Base-by-base conservation (phyloP, 768 basidiomycete genomes). In the Suillus occidentalis region DNA sequence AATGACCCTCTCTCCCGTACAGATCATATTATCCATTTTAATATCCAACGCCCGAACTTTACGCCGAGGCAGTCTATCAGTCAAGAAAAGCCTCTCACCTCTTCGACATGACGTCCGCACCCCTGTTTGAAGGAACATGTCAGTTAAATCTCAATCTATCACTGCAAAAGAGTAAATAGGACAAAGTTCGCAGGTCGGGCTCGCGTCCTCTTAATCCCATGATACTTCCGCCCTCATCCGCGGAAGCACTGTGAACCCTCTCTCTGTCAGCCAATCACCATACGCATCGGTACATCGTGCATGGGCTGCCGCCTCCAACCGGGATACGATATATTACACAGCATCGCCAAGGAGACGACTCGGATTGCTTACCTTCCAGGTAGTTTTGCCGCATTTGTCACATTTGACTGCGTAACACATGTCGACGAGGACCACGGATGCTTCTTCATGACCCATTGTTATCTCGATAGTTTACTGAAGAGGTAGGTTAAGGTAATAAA, bases 81-180 rank as follows among this genome's bases (percentile, higher is more conserved):
- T 62, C 20, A 55, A 55, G 64, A 64, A 43, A 66, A 56, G 81
- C 8, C 14, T 31, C 84, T 82, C 75, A 89, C 90, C 74, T 77
- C 65, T 61, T 90, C 86, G 72, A 83, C 84, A 75, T 92, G 90
- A 64, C 70, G 70, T 12, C 90, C 90, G 67, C 90, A 92, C 59
- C 90, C 90, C 90, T 91, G 79, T 69, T 49, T 45, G 59, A 66
- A 59, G 20, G 43, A 14, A 53, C 59, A 60, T 34, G 31, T 31
- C 25, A 42, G 39, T 70, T 39, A 70, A 63, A 67, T 42, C 55
- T 57, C 36, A n/a, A n/a, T n/a, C n/a, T n/a, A n/a, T n/a, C n/a
- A n/a, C n/a, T n/a, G n/a, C n/a, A n/a, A n/a, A n/a, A n/a, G n/a
- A n/a, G n/a, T n/a, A 63, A 55, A 65, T 47, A 68, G 65, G 65